Evolutionary conservation across 2,329 filamentous ascomycete species (phyloP).

Genomic region (Whalleya microplaca): DNA sequence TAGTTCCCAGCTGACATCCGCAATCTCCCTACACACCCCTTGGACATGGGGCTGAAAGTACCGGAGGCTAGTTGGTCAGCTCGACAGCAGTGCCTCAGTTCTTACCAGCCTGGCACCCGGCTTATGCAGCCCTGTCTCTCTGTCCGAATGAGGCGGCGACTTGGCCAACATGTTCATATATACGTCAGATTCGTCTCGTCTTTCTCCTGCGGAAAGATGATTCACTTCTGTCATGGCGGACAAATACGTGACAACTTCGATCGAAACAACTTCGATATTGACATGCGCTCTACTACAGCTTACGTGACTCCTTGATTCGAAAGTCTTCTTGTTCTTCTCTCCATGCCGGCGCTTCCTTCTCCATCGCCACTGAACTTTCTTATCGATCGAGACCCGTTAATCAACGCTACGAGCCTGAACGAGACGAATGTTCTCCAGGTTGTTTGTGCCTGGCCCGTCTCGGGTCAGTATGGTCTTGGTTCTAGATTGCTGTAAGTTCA

Average conservation of each 20-base stretch:
- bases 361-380: conserved; percentile 35
- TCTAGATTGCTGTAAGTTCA: conserved; percentile 44
- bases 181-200: background rate
- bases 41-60: background rate
- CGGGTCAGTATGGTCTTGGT: conserved; percentile 46
- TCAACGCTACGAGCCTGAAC: conserved; percentile 28
- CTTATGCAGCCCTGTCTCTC: background rate
- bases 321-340: conserved; percentile 8
- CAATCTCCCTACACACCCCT: too few species aligned
- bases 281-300: background rate
- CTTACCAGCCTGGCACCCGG: background rate
- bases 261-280: background rate
- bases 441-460: conserved; percentile 48
- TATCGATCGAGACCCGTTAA: conserved; percentile 19
- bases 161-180: background rate
- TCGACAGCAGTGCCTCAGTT: background rate
- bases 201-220: background rate
- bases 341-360: conserved; percentile 42
- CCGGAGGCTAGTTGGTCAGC: background rate
- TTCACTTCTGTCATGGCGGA: background rate
- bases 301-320: conserved; percentile 8
- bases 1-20: too few species aligned
- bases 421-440: conserved; percentile 34
- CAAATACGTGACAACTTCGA: background rate
- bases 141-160: background rate